These are phyloP conservation scores for Plasmodium gaboni DNA, from an alignment of 169 alveolate species.

Conservation along the genomic window DNA sequence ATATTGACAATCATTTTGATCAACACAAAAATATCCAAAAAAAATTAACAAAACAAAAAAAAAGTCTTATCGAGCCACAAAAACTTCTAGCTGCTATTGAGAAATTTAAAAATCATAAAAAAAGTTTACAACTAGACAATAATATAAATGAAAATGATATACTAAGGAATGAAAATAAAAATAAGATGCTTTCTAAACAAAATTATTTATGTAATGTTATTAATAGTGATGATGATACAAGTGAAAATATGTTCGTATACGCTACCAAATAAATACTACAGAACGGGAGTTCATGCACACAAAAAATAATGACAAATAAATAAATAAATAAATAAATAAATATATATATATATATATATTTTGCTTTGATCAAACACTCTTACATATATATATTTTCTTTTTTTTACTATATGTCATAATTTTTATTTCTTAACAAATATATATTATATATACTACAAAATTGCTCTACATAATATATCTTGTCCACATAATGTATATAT, in stretches of 20 bases:
- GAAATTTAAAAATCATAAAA: constrained; percentile 53
- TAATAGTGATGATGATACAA: constrained; percentile 62
- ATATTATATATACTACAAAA: too few species aligned
- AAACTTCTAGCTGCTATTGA: constrained; percentile 20
- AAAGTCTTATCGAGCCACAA: constrained; percentile 34
- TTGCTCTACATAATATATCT: too few species aligned
- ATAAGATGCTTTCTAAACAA: constrained; percentile 30
- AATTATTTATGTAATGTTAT: constrained; percentile 52
- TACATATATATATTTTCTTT: too few species aligned
- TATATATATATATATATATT: too few species aligned
- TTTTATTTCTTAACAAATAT: too few species aligned
- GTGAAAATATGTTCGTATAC: constrained; percentile 32
- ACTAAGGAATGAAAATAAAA: neutral
- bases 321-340: too few species aligned
- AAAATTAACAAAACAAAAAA: neutral
- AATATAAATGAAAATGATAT: neutral
- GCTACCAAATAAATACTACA: neutral
- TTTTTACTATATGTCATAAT: too few species aligned
- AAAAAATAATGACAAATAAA: too few species aligned
- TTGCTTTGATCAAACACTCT: too few species aligned
- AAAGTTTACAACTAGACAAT: neutral
- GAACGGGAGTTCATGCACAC: too few species aligned
- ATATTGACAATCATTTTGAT: neutral
- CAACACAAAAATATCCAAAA: too few species aligned
- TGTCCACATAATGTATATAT: too few species aligned